Conservation (phyloP, 2,329 filamentous ascomycete species). For the Fusarium protoensiforme region DNA sequence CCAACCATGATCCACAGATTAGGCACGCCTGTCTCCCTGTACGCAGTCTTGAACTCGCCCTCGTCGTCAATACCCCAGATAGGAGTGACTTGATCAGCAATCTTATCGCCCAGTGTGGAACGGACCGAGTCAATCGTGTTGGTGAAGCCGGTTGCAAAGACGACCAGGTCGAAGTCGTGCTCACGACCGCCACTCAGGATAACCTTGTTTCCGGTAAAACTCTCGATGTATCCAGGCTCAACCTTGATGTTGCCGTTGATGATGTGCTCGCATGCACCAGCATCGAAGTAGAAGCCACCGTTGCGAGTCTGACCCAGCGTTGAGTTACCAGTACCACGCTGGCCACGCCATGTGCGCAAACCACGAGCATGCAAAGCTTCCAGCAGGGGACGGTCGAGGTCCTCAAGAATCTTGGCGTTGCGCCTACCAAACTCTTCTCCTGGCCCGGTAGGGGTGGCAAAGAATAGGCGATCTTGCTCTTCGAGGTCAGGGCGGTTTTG, state of each 20-base stretch:
- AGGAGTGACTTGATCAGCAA: constrained; percentile 59
- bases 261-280: constrained; percentile 6
- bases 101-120: constrained; percentile 59
- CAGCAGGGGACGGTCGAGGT: constrained; percentile 13
- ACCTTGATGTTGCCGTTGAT: constrained; percentile 14
- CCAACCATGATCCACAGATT: constrained; percentile 53
- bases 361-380: constrained; percentile 33
- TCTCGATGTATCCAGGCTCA: constrained; percentile 38
- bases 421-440: constrained; percentile 47
- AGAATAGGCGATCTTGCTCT: constrained; percentile 61
- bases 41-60: constrained; percentile 54
- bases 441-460: constrained; percentile 65
- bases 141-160: constrained; percentile 61
- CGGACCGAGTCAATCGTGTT: constrained; percentile 63
- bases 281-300: constrained; percentile 20
- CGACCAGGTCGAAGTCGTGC: constrained; percentile 53
- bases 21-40: constrained; percentile 46
- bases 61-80: constrained; percentile 62
- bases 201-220: constrained; percentile 47
- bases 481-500: constrained; percentile 64
- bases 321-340: constrained; percentile 46
- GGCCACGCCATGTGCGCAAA: constrained; percentile 47
- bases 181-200: constrained; percentile 46
- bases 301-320: constrained; percentile 45
- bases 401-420: constrained; percentile 24